Base-by-base conservation (phyloP, 2,329 filamentous ascomycete species). In the Aspergillus oerlinghausenensis region DNA sequence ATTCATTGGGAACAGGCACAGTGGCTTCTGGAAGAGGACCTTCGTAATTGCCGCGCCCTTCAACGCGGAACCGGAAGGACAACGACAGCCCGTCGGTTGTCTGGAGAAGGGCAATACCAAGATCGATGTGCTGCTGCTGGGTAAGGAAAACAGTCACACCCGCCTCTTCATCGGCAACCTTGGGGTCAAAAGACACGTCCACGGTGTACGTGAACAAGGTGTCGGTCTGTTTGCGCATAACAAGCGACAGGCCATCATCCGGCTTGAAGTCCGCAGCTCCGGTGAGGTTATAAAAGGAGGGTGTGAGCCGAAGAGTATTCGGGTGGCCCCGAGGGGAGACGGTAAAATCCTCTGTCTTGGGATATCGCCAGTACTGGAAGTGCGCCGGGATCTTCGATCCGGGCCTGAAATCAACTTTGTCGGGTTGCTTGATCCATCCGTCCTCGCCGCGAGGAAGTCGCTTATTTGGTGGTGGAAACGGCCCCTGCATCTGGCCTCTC, bases 361-460 rank as follows among this genome's bases (percentile, higher is more conserved):
- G 83, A 10, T 77, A 81, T 3, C 84, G 76, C 75, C 83, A 84
- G 73, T 83, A 75, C 1, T 82, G 76, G 60, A 86, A 82, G 62
- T 86, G 80, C 0, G 73, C 72, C 3, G 83, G 83, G 0, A 86
- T 67, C 0, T 65, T 60, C 0, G 74, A 74, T 0, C 73, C 72
- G 0, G 76, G 72, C 7, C 69, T 60, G 63, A 85, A 85, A 25
- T 77, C 73, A 48, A 81, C 69, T 8, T 65, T 59, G 60, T 84
- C 81, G 1, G 73, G 72, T 11, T 73, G 73, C 7, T 69, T 65
- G 55, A 76, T 76, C 60, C 72, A 77, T 5, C 78, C 77, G 26
- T 80, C 50, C 1, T 45, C n/a, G 1, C 51, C 50, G 2, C 42
- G 42, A 21, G 35, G 29, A 9, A 51, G 25, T 3, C 11, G 32